Base-by-base conservation (phyloP, 176 grass and related monocot species). In the bread wheat (Triticum aestivum) region DNA sequence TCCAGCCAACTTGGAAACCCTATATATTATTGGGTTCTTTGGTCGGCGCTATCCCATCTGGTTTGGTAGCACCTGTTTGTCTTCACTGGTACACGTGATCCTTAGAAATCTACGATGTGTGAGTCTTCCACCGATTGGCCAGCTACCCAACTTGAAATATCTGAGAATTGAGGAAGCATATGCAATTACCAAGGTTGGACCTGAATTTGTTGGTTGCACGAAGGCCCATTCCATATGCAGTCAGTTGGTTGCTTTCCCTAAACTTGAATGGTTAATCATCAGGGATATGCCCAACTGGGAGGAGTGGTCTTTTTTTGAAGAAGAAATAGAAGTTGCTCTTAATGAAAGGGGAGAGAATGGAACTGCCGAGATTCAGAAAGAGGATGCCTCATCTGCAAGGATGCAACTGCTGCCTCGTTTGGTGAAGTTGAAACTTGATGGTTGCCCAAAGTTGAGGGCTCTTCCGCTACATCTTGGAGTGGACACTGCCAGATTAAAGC, bases 271-370 rank as follows among this genome's bases (percentile, higher is more conserved):
- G 6, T 26, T 90, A 27, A 5, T 26, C 24, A 9, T 90, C 6
- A 0, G 1, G 11, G 11, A 86, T n/a, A 83, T 90, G 88, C 78
- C 39, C 45, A 90, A 83, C 15, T 86, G 54, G 88, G 77, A 90
- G 41, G 83, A 86, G 30, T 90, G 88, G 88, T 65, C 74, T 12
- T 86, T 90, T 51, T 11, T 42, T 39, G 47, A 63, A 9, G 42
- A 69, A 26, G 24, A 12, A 35, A 58, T 58, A 6, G 23, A 38
- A 49, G 44, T 12, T 51, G 24, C 5, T 51, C 1, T 4, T 49
- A 29, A 42, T 1, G 47, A 71, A 26, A 33, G 41, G 15, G 17
- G 15, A 69, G 66, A 37, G 15, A 3, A 69, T 69, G 66, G 66
- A 69, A 9, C 32, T 69, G 66, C 69, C 23, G 35, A 71, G 35